Conservation (phyloP, 2,329 filamentous ascomycete species). For the Madurella mycetomatis region DNA sequence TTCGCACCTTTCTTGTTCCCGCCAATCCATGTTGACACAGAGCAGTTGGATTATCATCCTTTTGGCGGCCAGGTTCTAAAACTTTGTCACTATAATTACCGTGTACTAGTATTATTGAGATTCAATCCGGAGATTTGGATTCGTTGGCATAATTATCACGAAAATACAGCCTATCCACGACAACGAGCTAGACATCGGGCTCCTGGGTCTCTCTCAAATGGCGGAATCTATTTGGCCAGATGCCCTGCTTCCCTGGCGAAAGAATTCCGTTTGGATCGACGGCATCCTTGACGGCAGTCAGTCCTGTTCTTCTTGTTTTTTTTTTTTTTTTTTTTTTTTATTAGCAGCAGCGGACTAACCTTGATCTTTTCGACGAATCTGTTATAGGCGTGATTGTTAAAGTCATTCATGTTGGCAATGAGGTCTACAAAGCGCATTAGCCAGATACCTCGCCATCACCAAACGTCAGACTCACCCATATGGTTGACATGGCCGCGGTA, state of each 20-base stretch:
- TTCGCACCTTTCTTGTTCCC: no score
- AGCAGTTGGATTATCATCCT: no score
- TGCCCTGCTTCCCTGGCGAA: conserved; percentile 37
- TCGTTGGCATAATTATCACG: no score
- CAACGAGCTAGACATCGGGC: neutral
- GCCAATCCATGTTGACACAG: no score
- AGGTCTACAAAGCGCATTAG: conserved; percentile 27
- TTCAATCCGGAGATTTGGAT: no score
- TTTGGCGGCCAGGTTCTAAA: no score
- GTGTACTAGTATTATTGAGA: no score
- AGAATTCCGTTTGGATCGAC: conserved; percentile 37
- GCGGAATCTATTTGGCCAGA: conserved; percentile 32
- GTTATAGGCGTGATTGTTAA: conserved; percentile 36
- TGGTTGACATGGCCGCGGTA: conserved; percentile 38
- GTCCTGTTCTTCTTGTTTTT: neutral
- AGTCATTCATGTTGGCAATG: conserved; percentile 36
- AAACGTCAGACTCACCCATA: conserved; percentile 33
- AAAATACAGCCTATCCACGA: no score
- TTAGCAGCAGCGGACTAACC: conserved; percentile 25
- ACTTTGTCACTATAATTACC: no score
- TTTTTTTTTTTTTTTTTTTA: no score
- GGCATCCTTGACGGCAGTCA: conserved; percentile 27
- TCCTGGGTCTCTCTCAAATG: conserved; percentile 20
- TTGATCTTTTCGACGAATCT: conserved; percentile 38
- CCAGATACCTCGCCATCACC: neutral